phyloP scores from a whole-genome alignment of 2,329 filamentous ascomycete species.

The Fusarium luffae region DNA sequence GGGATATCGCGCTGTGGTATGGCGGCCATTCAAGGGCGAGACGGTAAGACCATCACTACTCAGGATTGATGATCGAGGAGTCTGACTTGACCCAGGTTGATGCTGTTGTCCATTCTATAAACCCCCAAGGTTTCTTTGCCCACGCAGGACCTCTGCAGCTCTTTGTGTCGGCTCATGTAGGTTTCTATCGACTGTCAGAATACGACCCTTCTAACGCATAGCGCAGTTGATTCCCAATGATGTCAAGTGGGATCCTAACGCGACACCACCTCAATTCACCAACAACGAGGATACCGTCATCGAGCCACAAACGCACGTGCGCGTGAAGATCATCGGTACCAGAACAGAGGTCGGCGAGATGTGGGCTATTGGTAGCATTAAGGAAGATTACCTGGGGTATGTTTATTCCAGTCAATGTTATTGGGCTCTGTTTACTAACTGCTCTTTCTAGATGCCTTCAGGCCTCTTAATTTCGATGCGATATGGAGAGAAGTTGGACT shows the following conservation, averaged over 20 bases:
- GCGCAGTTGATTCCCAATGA: slow-evolving; percentile 86
- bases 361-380: slow-evolving; percentile 97
- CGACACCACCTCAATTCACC: slow-evolving; percentile 95
- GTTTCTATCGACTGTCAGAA: slow-evolving; percentile 46
- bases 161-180: slow-evolving; percentile 85
- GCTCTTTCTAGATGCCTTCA: slow-evolving; percentile 45
- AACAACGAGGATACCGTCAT: slow-evolving; percentile 95
- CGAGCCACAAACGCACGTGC: slow-evolving; percentile 91
- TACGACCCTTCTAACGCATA: slow-evolving; percentile 18
- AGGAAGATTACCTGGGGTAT: slow-evolving; percentile 80
- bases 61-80: slow-evolving; percentile 31
- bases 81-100: slow-evolving; percentile 75
- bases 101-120: slow-evolving; percentile 90
- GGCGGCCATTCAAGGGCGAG: slow-evolving; percentile 97
- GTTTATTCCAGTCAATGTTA: slow-evolving; percentile 7
- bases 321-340: slow-evolving; percentile 93
- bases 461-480: slow-evolving; percentile 35
- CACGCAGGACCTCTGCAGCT: slow-evolving; percentile 81
- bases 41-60: slow-evolving; percentile 71
- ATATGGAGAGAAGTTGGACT: slow-evolving; percentile 27
- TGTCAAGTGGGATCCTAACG: slow-evolving; percentile 94
- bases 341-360: slow-evolving; percentile 94
- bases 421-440: slow-evolving; percentile 22
- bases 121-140: slow-evolving; percentile 90
- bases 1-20: slow-evolving; percentile 94